These are phyloP conservation scores for Polytrichum formosum DNA, from an alignment of 225 moss, liverwort and hornwort species.

Conservation along the genomic window DNA sequence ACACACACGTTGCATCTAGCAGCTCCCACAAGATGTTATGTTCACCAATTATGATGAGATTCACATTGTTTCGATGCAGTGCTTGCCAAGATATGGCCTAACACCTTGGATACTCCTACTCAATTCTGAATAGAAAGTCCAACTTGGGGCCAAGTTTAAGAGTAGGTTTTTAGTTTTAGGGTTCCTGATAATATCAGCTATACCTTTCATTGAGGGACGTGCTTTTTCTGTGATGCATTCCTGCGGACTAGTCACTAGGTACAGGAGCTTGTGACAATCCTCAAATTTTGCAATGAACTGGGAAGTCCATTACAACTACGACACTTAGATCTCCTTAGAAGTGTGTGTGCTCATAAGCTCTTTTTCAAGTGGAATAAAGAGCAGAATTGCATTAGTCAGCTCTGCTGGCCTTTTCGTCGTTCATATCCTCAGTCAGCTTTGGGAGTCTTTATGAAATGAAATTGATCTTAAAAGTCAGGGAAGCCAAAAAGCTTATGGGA, in stretches of 20 bases:
- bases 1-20: conserved; percentile 27
- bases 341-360: conserved; percentile 21
- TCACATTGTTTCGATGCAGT: conserved; percentile 63
- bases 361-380: conserved; percentile 28
- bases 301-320: conserved; percentile 22
- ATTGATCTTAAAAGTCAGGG: too few species aligned
- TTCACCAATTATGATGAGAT: conserved; percentile 49
- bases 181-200: conserved; percentile 18
- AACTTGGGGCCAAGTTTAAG: conserved; percentile 42
- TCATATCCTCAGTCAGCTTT: too few species aligned
- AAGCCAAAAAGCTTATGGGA: too few species aligned
- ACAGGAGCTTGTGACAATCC: conserved; percentile 25
- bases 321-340: conserved; percentile 12
- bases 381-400: conserved; percentile 14
- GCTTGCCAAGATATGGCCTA: conserved; percentile 65
- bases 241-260: conserved; percentile 19
- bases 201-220: background rate
- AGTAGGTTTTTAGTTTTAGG: conserved; percentile 22
- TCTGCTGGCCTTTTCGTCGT: too few species aligned
- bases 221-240: conserved; percentile 17
- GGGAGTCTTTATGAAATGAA: too few species aligned
- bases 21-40: conserved; percentile 30
- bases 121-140: conserved; percentile 25
- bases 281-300: conserved; percentile 33
- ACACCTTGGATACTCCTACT: conserved; percentile 38